Conservation (phyloP, 306 rosid genomes). For the Vachellia collinsii region DNA sequence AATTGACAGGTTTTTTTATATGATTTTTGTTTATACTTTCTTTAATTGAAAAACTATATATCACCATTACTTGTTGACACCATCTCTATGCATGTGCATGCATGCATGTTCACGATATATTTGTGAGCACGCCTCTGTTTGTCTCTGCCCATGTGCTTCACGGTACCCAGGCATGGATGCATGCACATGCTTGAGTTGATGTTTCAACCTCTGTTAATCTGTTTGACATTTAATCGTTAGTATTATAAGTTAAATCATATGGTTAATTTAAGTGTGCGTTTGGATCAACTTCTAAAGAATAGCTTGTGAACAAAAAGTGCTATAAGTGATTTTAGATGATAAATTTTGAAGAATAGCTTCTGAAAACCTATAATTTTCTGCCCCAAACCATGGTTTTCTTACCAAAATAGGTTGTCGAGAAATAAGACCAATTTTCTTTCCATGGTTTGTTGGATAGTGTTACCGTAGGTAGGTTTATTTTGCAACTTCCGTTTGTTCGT, state of each 20-base stretch:
- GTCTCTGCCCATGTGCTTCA: neutral
- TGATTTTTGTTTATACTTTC: neutral
- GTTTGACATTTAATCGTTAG: neutral
- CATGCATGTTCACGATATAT: neutral
- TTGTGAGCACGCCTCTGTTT: too few relatives aligned
- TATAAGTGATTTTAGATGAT: too few relatives aligned
- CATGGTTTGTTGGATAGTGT: constrained; percentile 18
- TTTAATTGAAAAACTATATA: neutral
- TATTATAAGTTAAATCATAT: neutral
- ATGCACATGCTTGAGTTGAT: constrained; percentile 12
- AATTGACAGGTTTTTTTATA: constrained; percentile 16
- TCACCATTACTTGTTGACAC: neutral
- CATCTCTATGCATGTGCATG: neutral
- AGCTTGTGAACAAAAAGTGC: too few relatives aligned
- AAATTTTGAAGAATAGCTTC: too few relatives aligned
- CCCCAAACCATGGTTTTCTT: too few relatives aligned
- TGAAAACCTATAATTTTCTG: too few relatives aligned
- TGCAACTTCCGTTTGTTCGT: constrained; percentile 20
- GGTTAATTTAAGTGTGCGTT: neutral
- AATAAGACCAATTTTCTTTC: neutral
- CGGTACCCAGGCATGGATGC: neutral
- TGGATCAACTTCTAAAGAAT: too few relatives aligned
- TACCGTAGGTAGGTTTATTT: neutral
- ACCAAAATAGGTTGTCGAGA: too few relatives aligned
- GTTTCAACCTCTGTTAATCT: constrained; percentile 4